phyloP scores from a whole-genome alignment of 257 asterid genomes.

The Scutellaria barbata region DNA sequence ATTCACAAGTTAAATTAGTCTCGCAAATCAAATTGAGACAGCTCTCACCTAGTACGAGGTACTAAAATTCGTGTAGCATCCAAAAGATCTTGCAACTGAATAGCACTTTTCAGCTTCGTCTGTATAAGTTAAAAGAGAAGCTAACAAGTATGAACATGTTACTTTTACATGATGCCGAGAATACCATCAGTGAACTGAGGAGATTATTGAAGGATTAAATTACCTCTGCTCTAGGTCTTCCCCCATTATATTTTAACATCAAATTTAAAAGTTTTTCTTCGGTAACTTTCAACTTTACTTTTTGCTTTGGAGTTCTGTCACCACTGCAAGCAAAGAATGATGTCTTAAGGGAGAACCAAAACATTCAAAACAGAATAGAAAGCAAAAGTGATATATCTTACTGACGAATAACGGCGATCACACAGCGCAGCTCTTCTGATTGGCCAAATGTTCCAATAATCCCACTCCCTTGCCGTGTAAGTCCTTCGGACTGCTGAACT shows the following conservation, averaged over 20 bases:
- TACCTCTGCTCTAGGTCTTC: slow-evolving; percentile 97
- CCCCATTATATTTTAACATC: slow-evolving; percentile 96
- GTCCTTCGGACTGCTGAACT: slow-evolving; percentile 84
- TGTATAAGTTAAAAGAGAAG: slow-evolving; percentile 43
- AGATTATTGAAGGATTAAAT: slow-evolving; percentile 11
- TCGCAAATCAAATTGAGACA: slow-evolving; percentile 22
- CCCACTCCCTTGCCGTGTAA: slow-evolving; percentile 97
- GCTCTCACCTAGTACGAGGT: slow-evolving; percentile 79
- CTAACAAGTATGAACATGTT: slow-evolving; percentile 22
- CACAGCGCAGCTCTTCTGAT: slow-evolving; percentile 97
- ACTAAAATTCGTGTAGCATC: slow-evolving; percentile 94
- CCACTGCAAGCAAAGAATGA: slow-evolving; percentile 65
- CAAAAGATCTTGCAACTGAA: slow-evolving; percentile 98
- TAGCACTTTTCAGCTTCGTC: slow-evolving; percentile 98
- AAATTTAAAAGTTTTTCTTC: slow-evolving; percentile 96
- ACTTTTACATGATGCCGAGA: slow-evolving; percentile 19
- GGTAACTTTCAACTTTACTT: slow-evolving; percentile 94
- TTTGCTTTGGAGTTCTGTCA: slow-evolving; percentile 99
- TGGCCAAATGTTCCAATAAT: slow-evolving; percentile 90
- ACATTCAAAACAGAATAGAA: slow-evolving; percentile 19
- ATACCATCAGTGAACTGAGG: slow-evolving; percentile 20
- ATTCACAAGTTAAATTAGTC: slow-evolving; percentile 23
- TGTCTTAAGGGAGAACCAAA: slow-evolving; percentile 33
- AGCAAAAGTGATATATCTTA: slow-evolving; percentile 47
- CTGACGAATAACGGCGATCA: slow-evolving; percentile 91